Evolutionary conservation across 805 yeast species (phyloP), one percentile per base, ranked within the genome.

Genomic region (Suhomyces tanzawaensis): DNA sequence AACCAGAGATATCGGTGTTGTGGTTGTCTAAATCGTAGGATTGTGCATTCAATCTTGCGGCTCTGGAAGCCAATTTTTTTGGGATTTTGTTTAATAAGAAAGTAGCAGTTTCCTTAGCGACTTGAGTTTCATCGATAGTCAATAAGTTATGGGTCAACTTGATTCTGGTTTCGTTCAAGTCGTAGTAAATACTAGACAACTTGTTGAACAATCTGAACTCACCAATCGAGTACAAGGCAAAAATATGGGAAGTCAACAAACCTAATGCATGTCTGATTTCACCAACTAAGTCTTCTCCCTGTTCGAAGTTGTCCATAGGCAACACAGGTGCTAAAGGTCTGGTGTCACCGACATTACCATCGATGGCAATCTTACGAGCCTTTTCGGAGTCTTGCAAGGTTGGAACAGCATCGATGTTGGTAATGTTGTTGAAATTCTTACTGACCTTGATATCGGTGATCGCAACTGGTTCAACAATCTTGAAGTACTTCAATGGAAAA

Each of bases 201-300:
- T 77, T 79, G 41, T 71, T 69, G 60, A 76, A 82, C 30, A 82
- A 67, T n/a, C 72, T 64, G 46, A 79, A 81, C 53, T 84, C 86
- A 29, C 85, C 84, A 47, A 77, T 74, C 0, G 90, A 77, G 60
- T 84, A 85, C 50, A 83, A 67, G 0, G 86, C 77, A 58, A 75
- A 84, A 34, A 83, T 74, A 48, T 83, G 85, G 7, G 83, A 71
- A 11, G 79, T 69, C 37, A 85, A 61, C 32, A 80, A 71, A 15
- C 74, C 69, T 45, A 83, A 58, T 2, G 82, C 73, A 11, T 81
- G 74, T 9, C 67, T 70, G 40, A 82, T 69, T 55, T 84, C 91
- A 29, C 72, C 77, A 6, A 71, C 52, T 38, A 81, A 55, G 29
- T 57, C 36, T 29, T 69, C 58, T 35, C 66, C 64, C n/a, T 70